Conservation (phyloP, 805 yeast genomes). For the Ogataea methanolica region DNA sequence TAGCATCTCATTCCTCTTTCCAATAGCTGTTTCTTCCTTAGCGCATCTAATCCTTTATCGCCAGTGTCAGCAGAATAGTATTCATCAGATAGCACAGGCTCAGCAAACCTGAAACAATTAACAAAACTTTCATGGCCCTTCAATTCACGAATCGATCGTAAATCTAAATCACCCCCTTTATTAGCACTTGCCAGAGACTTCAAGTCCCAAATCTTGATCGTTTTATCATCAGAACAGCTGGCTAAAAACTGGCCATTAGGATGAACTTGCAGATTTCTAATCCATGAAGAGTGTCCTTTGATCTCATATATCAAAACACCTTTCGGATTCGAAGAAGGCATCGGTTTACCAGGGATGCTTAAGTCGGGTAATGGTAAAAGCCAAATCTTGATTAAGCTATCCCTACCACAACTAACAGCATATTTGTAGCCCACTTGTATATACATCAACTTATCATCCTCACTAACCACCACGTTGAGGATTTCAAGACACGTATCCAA, state of each 20-base stretch:
- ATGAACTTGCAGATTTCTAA: constrained; percentile 62
- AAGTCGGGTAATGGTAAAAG: constrained; percentile 60
- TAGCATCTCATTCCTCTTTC: constrained; percentile 55
- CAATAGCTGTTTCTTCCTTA: constrained; percentile 27
- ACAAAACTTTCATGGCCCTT: constrained; percentile 74
- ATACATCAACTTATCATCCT: constrained; percentile 22
- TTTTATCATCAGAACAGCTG: constrained; percentile 76
- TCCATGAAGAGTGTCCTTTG: constrained; percentile 84
- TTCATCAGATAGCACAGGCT: constrained; percentile 30
- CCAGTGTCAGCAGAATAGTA: constrained; percentile 7
- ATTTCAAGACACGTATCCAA: constrained; percentile 37
- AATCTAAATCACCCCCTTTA: constrained; percentile 28
- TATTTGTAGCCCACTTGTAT: constrained; percentile 56
- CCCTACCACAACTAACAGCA: constrained; percentile 77
- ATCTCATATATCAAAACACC: constrained; percentile 56
- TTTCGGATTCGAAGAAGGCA: constrained; percentile 53
- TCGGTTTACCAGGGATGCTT: constrained; percentile 34
- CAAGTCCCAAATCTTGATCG: constrained; percentile 77
- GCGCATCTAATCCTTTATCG: constrained; percentile 21
- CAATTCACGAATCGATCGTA: constrained; percentile 29
- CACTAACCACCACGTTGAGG: background rate
- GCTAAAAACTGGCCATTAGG: constrained; percentile 70
- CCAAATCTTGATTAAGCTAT: constrained; percentile 73
- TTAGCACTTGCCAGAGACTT: constrained; percentile 13
- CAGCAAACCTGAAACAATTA: constrained; percentile 54